Base-by-base conservation (phyloP, 2,329 filamentous ascomycete genomes). In the Botrytis hyacinthi region DNA sequence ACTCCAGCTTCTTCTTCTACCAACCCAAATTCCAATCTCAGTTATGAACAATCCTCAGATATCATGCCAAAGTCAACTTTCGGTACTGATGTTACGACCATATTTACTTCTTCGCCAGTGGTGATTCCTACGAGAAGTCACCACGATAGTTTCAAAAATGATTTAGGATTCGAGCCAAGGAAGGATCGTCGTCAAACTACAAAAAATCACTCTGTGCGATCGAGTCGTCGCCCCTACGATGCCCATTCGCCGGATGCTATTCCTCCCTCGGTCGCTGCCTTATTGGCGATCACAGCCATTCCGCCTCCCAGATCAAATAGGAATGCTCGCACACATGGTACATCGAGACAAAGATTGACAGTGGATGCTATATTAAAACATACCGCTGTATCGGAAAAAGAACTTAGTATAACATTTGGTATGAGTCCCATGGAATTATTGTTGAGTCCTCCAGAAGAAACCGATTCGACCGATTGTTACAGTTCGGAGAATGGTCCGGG, bases 281-380 rank as follows among this genome's bases (percentile, higher is more conserved):
- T 91, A 42, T 83, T 91, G 48, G 89, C 89, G 46, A 84, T 89
- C 71, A 91, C 89, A 44, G 86, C 85, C 75, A 91, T 91, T 68
- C 89, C 84, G 76, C 81, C 86, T 68, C 81, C 84, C 76, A 85
- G 82, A 72, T 80, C 73, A 60, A 76, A 74, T 42, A 44, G 68
- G 20, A 76, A 70, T 46, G 51, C 71, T 51, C 77, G 78, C 59
- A 73, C 69, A 62, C 60, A 42, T 26, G 76, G 71, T 29, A 69
- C 73, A 62, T 70, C 76, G 65, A 62, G 75, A 20, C 80, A 80
- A 71, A 81, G 83, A 68, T 84, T 90, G 82, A 89, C 87, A 0
- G 85, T 89, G 18, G 86, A 89, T 73, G 87, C 87, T 10, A 86
- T 89, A 68, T 84, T 89, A 22, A 84, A 85, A 76, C 84, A 86